phyloP scores from a whole-genome alignment of 441 rosid genomes.

The Adansonia rubrostipa region DNA sequence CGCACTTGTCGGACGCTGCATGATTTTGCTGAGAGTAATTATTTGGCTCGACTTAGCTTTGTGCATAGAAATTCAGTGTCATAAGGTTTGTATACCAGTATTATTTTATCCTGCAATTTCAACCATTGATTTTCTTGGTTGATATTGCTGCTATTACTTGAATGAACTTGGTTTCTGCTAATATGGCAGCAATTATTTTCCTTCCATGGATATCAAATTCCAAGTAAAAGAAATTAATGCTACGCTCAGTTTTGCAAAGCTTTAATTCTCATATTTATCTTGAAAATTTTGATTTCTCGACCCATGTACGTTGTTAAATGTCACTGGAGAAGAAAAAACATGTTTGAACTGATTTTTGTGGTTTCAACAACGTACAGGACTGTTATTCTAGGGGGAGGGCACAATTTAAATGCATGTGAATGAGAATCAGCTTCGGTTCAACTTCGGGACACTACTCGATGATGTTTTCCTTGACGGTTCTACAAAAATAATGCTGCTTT shows the following conservation, averaged over 20 bases:
- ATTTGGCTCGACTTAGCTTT: conserved; percentile 66
- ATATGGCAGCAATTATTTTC: not conserved
- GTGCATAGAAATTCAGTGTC: conserved; percentile 48
- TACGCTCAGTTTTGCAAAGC: not conserved
- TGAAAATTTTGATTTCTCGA: not conserved
- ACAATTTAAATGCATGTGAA: not conserved
- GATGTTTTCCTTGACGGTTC: not conserved
- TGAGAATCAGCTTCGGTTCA: conserved; percentile 3
- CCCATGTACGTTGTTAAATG: not conserved
- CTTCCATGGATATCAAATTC: not conserved
- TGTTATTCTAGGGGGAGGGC: not conserved
- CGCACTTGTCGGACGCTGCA: conserved; percentile 67
- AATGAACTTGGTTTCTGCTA: not conserved
- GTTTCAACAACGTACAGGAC: not conserved
- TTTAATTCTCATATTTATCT: not conserved
- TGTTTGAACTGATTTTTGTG: not conserved
- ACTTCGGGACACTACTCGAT: not conserved
- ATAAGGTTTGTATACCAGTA: conserved; percentile 17
- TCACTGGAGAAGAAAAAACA: not conserved
- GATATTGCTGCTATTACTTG: not conserved
- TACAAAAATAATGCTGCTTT: not conserved
- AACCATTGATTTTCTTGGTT: not conserved
- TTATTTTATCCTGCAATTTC: not conserved
- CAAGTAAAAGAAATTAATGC: not conserved
- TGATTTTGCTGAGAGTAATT: conserved; percentile 89